A percentile compares a stretch with the other conserved stretches of the same genome.
Conservation (phyloP, 495 filamentous ascomycete genomes). For the Geopyxis carbonaria region DNA sequence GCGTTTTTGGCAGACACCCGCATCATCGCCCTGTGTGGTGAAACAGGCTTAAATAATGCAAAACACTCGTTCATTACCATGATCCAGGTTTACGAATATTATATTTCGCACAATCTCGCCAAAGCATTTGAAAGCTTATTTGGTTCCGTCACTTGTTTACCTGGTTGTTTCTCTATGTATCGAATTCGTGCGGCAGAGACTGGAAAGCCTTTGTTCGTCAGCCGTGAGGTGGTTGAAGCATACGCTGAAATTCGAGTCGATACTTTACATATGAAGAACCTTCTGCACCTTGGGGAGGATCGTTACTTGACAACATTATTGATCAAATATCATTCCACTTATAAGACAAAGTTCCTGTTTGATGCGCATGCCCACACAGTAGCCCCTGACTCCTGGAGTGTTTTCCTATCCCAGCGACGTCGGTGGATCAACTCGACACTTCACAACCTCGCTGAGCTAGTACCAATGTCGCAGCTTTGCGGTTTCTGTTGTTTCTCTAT, state of each 20-base stretch:
- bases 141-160: conserved; percentile 90
- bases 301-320: conserved; percentile 91
- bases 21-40: conserved; percentile 82
- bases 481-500: conserved; percentile 99
- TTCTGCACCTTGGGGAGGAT: conserved; percentile 89
- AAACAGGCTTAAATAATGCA: conserved; percentile 83
- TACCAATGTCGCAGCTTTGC: conserved; percentile 82
- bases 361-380: conserved; percentile 86
- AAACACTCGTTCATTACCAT: conserved; percentile 88
- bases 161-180: conserved; percentile 92
- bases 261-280: conserved; percentile 96
- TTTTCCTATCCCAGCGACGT: conserved; percentile 95
- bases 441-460: conserved; percentile 91
- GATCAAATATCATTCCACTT: conserved; percentile 76
- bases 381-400: conserved; percentile 77
- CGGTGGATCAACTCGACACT: conserved; percentile 99
- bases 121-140: conserved; percentile 99
- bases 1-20: conserved; percentile 82
- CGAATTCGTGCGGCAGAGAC: conserved; percentile 83
- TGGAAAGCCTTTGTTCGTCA: conserved; percentile 91
- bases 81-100: conserved; percentile 98
- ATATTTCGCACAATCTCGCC: conserved; percentile 92
- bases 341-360: conserved; percentile 96
- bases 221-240: conserved; percentile 65
- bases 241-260: conserved; percentile 91